A percentile compares a stretch with the other conserved stretches of the same genome.
These are phyloP conservation scores for Acanthamoeba triangularis DNA, from an alignment of 208 protist genomes.

Conservation along the genomic window DNA sequence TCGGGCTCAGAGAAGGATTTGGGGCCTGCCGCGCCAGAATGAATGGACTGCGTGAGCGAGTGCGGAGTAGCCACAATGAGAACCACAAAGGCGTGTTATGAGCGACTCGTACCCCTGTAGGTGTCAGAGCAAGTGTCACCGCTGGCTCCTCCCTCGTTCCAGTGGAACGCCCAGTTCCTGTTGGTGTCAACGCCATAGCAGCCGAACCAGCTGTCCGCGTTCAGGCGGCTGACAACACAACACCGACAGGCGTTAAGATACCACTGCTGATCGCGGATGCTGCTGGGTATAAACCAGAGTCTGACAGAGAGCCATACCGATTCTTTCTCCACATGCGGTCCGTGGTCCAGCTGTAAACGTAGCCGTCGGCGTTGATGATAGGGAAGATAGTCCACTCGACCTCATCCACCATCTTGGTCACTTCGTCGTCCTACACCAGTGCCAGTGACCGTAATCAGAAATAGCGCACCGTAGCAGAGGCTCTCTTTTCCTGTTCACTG, in stretches of 20 bases:
- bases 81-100: not conserved
- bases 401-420: not conserved
- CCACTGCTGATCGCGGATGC: too few relatives aligned
- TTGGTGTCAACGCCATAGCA: conserved; percentile 82
- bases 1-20: conserved; percentile 8
- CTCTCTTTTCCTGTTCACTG: too few relatives aligned
- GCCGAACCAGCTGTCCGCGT: conserved; percentile 48
- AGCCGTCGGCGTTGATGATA: conserved; percentile 7
- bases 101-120: conserved; percentile 48
- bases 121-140: conserved; percentile 75
- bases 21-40: not conserved
- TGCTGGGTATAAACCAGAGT: too few relatives aligned
- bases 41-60: too few relatives aligned
- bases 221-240: not conserved
- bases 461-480: too few relatives aligned
- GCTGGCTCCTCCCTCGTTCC: conserved; percentile 77
- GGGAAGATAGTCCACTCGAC: conserved; percentile 32
- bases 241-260: too few relatives aligned
- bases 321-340: conserved; percentile 86
- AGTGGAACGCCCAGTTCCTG: conserved; percentile 82
- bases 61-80: too few relatives aligned
- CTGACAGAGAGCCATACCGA: not conserved
- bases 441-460: not conserved
- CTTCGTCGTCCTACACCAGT: not conserved
- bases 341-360: conserved; percentile 73